Evolutionary conservation across 306 rosid genomes (phyloP), one percentile per base, ranked within the genome.

Genomic region (Hippophae gyantsensis): DNA sequence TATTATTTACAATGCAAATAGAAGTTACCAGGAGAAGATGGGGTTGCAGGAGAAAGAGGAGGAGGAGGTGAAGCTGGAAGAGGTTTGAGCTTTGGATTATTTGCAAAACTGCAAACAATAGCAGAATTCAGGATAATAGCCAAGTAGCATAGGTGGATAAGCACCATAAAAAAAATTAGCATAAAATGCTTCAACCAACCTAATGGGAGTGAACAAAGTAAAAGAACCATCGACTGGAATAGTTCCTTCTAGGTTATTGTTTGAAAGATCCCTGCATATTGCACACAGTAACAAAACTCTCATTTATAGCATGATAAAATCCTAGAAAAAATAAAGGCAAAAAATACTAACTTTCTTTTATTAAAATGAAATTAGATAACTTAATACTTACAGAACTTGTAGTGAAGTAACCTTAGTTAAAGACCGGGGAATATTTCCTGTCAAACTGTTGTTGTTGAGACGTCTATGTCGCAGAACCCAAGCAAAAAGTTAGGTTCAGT

Each of bases 371-470:
- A 4, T 32, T 32, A 2, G 38, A 32, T 32, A 32, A 32, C 38
- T 56, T 63, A 13, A 25, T 62, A 86, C 99, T 93, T 78, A 93
- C 99, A 93, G 83, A 76, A 93, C 99, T 89, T 88, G 95, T 67
- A 93, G 78, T 14, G 95, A 73, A 7, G 0, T 0, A 68, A 86
- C 74, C 0, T 1, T 62, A 27, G 99, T 89, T 79, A 93, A 79
- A 32, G 73, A 6, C 52, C 23, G 0, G 26, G 99, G 95, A 79
- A 93, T 93, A 47, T 3, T 6, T 67, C 90, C 99, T 0, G 71
- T 5, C 79, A 93, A 81, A 79, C 7, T 82, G 84, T 89, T 93
- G 77, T 89, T 93, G 73, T 86, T 88, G 68, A 93, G 97, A 80
- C 99, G 99, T 87, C 99, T 93, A 66, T 75, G 73, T 67, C 63